Base-by-base conservation (phyloP, 2,329 filamentous ascomycete genomes). In the Myotisia sp. region DNA sequence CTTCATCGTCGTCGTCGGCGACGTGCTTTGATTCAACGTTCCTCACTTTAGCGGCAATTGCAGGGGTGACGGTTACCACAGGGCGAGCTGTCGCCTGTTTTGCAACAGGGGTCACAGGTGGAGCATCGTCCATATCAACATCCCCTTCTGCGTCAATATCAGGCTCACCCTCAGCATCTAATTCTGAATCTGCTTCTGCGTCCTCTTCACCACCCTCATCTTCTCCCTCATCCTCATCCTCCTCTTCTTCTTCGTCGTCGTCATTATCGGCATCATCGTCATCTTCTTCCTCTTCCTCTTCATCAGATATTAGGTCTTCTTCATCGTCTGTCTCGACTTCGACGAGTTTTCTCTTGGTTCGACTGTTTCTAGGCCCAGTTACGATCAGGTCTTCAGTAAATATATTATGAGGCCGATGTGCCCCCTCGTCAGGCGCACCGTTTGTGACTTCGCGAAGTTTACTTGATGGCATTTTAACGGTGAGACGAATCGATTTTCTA, bases 381-480 rank as follows among this genome's bases (percentile, higher is more conserved):
- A 66, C 44, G 32, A 65, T 62, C 29, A 61, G 57, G 13, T 60
- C 54, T 4, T 63, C 59, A 23, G 58, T 58, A 27, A 66, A 62
- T 9, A 61, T 58, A 43, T 66, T 65, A 41, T 46, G 49, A 35
- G 26, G 49, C 31, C 34, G 42, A 42, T 19, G 47, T 8, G 23
- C 3, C n/a, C n/a, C n/a, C 42, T 33, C 33, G 8, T 22, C 54
- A 44, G 43, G 40, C 37, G 44, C 44, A 38, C 50, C 46, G 29
- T 49, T 51, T 29, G 58, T 65, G 17, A 60, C 62, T 44, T 67
- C 64, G 20, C 63, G 62, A 36, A 67, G 48, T 47, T 64, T 67
- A 45, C 54, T 63, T 13, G 62, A 56, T 12, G 63, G 60, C 56
- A 65, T 65, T 43, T 62, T 67, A 33, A 67, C 56, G 4, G 59